Conservation (phyloP, 2,329 filamentous ascomycete genomes). For the Fusarium poae region DNA sequence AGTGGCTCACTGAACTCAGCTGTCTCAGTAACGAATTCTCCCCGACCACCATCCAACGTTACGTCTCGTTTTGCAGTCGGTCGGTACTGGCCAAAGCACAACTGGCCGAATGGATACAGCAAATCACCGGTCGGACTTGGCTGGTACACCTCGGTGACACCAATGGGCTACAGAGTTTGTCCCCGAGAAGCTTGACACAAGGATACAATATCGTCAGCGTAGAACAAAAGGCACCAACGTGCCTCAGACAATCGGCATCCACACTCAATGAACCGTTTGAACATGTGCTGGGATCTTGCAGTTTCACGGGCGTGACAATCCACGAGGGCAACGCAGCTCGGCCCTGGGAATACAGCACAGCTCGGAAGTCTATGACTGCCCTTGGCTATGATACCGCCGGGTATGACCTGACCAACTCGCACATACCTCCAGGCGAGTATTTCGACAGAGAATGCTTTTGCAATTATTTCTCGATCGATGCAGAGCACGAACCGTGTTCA, state of each 20-base stretch:
- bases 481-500: slow-evolving; percentile 18
- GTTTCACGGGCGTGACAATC: slow-evolving; percentile 12
- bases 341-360: slow-evolving; percentile 31
- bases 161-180: background rate
- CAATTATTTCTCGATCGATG: background rate
- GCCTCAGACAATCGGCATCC: background rate
- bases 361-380: background rate
- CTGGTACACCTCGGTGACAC: slow-evolving; percentile 29
- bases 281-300: slow-evolving; percentile 17
- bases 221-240: slow-evolving; percentile 15
- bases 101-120: slow-evolving; percentile 21
- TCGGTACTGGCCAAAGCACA: slow-evolving; percentile 34
- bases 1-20: slow-evolving; percentile 37
- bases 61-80: slow-evolving; percentile 27
- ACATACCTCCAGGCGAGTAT: slow-evolving; percentile 10
- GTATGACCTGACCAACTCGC: slow-evolving; percentile 6
- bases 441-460: slow-evolving; percentile 39
- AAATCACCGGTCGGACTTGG: slow-evolving; percentile 21
- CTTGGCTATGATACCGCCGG: slow-evolving; percentile 29
- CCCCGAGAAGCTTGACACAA: background rate
- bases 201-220: slow-evolving; percentile 10
- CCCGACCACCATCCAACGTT: background rate
- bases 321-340: slow-evolving; percentile 28
- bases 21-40: slow-evolving; percentile 32
- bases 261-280: slow-evolving; percentile 8